These are phyloP conservation scores for Colletotrichum destructivum DNA, from an alignment of 2,329 filamentous ascomycete genomes.

Conservation along the genomic window DNA sequence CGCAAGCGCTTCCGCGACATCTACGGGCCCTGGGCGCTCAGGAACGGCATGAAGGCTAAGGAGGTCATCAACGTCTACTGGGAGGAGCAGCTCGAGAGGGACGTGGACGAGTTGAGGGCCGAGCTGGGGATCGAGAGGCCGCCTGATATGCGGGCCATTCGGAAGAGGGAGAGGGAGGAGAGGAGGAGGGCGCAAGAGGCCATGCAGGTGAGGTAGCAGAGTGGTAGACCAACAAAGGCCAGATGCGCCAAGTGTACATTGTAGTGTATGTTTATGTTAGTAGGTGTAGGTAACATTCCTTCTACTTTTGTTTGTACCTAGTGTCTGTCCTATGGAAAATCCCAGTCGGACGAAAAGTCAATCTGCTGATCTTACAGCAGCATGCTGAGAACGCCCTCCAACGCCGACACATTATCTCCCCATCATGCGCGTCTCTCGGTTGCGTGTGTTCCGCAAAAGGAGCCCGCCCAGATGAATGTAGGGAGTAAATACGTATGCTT, in stretches of 20 bases:
- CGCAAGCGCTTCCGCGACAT: constrained; percentile 79
- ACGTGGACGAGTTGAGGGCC: constrained; percentile 81
- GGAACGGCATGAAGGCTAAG: constrained; percentile 82
- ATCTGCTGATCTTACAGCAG: constrained; percentile 29
- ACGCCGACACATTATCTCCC: constrained; percentile 25
- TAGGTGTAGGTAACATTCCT: constrained; percentile 3
- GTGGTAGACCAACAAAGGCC: not conserved
- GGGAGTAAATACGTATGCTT: not conserved
- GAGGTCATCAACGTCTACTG: constrained; percentile 97
- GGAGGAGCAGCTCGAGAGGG: constrained; percentile 92
- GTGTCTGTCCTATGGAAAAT: constrained; percentile 13
- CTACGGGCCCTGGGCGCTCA: constrained; percentile 92
- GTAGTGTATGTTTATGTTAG: constrained; percentile 29
- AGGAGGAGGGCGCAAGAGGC: constrained; percentile 74
- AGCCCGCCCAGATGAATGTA: not conserved
- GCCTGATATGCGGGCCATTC: constrained; percentile 85
- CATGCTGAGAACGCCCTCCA: constrained; percentile 38
- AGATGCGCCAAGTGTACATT: constrained; percentile 4
- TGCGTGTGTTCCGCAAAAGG: not conserved
- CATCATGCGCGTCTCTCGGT: not conserved
- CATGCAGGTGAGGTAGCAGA: not conserved
- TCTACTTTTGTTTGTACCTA: not conserved
- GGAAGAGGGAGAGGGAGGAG: constrained; percentile 79
- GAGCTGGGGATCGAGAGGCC: constrained; percentile 90
- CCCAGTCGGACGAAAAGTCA: constrained; percentile 20